Percentiles rank a stretch among this genome's conserved stretches.
These are phyloP conservation scores for Solanum virginianum DNA, from an alignment of 257 asterid genomes.

Conservation along the genomic window DNA sequence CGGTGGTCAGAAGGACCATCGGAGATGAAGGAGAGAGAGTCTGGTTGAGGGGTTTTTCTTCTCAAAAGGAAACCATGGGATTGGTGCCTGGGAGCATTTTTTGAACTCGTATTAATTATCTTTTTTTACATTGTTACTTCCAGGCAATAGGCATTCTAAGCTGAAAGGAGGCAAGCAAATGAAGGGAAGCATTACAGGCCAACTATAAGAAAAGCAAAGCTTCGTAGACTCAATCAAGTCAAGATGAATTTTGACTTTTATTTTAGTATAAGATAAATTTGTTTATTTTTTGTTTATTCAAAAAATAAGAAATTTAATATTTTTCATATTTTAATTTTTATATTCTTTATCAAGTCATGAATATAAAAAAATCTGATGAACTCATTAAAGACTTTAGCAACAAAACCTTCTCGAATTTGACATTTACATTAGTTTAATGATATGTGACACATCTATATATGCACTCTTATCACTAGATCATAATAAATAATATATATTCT, in stretches of 20 bases:
- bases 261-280: not conserved
- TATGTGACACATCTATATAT: not conserved
- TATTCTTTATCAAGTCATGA: not conserved
- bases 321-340: not conserved
- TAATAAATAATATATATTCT: not conserved
- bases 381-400: not conserved
- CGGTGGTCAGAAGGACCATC: too few relatives aligned
- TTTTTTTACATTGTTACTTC: too few relatives aligned
- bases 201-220: too few relatives aligned
- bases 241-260: not conserved
- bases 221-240: too few relatives aligned
- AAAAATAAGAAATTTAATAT: not conserved
- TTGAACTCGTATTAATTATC: too few relatives aligned
- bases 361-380: not conserved
- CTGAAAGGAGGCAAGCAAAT: too few relatives aligned
- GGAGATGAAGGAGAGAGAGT: too few relatives aligned
- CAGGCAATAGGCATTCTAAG: too few relatives aligned
- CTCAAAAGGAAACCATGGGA: too few relatives aligned
- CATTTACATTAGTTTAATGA: not conserved
- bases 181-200: too few relatives aligned
- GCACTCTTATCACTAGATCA: not conserved
- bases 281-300: not conserved
- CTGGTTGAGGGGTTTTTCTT: too few relatives aligned
- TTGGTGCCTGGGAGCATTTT: too few relatives aligned
- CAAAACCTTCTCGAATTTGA: rapidly evolving